Evolutionary conservation across 768 basidiomycete species (phyloP).

Genomic region (Saitozyma podzolica): DNA sequence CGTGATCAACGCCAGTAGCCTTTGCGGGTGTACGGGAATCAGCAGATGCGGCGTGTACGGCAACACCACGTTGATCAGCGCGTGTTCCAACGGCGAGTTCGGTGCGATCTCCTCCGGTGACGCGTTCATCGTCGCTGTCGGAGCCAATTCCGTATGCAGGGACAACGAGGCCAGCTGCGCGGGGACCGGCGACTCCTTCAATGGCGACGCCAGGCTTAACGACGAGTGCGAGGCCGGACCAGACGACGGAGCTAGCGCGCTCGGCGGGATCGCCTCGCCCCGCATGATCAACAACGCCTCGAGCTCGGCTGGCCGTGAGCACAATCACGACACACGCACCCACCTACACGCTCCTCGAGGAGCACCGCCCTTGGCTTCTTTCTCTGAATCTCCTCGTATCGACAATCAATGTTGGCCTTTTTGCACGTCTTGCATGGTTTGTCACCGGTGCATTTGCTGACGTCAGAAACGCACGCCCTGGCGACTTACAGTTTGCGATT

Average conservation of each 20-base stretch:
- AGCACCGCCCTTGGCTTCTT: conserved; percentile 30
- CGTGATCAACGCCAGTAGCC: conserved; percentile 38
- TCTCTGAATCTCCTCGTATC: conserved; percentile 36
- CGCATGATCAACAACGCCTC: conserved; percentile 10
- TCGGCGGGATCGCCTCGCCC: conserved; percentile 5
- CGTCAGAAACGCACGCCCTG: not conserved
- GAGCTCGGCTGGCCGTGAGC: conserved; percentile 18
- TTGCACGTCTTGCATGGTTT: conserved; percentile 33
- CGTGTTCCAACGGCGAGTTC: conserved; percentile 27
- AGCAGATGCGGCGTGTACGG: conserved; percentile 36
- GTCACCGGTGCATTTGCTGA: conserved; percentile 43
- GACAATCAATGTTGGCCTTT: conserved; percentile 34
- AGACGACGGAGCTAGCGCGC: not conserved
- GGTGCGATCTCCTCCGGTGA: conserved; percentile 24
- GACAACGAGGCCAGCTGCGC: conserved; percentile 4
- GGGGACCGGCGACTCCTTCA: not conserved
- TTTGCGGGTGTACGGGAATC: conserved; percentile 44
- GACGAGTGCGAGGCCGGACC: not conserved
- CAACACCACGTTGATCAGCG: conserved; percentile 35
- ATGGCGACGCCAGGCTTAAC: not conserved
- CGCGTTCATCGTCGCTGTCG: conserved; percentile 10
- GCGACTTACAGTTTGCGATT: conserved; percentile 40
- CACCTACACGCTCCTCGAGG: conserved; percentile 41
- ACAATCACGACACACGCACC: conserved; percentile 5
- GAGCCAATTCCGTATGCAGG: conserved; percentile 10